phyloP scores from a whole-genome alignment of 2,329 filamentous ascomycete species.

The Colletotrichum sp. region DNA sequence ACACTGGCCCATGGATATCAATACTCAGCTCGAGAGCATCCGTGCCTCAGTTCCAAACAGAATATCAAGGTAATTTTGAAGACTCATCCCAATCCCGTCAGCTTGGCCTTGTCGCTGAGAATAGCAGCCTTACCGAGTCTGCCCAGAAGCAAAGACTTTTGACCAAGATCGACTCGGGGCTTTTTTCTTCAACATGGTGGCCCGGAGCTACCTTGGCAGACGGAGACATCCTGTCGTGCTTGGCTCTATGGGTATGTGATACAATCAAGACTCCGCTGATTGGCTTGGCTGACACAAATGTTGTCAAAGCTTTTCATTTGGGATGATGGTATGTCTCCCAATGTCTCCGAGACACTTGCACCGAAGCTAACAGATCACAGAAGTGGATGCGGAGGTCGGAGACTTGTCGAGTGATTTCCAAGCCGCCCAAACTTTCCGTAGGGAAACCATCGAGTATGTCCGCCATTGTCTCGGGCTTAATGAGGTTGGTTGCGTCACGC shows the following conservation, averaged over 20 bases:
- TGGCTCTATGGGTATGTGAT: not conserved
- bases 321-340: not conserved
- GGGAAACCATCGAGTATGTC: not conserved
- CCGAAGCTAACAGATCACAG: not conserved
- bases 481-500: not conserved
- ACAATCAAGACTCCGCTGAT: not conserved
- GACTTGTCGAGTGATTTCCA: not conserved
- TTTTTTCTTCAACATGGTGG: not conserved
- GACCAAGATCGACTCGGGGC: not conserved
- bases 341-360: not conserved
- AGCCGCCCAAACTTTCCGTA: not conserved
- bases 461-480: not conserved
- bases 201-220: not conserved
- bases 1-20: not conserved
- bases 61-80: not conserved
- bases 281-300: not conserved
- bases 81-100: not conserved
- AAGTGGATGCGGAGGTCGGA: not conserved
- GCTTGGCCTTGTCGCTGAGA: not conserved
- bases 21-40: not conserved
- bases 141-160: not conserved
- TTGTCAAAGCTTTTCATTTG: not conserved
- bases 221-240: not conserved
- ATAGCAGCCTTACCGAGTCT: not conserved
- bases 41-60: not conserved